phyloP scores from a whole-genome alignment of 2,329 filamentous ascomycete genomes.

The Diplodia scrobiculata region DNA sequence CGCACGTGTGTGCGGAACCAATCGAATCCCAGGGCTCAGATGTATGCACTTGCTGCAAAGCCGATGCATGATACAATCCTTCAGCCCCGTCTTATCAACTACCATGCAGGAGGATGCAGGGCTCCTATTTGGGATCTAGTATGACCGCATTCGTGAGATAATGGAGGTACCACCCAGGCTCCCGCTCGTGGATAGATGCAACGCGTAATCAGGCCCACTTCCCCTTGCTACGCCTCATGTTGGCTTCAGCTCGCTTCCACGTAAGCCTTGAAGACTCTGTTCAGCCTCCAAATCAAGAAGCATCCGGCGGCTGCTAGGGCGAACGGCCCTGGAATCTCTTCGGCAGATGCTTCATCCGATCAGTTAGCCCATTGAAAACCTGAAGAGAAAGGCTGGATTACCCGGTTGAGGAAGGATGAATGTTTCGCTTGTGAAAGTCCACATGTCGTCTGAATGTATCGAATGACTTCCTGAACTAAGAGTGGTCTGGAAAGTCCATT shows the following conservation, averaged over 20 bases:
- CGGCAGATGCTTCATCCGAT: neutral
- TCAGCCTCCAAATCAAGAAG: constrained; percentile 15
- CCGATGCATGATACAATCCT: neutral
- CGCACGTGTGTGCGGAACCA: neutral
- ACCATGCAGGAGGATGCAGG: neutral
- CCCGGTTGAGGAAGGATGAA: neutral
- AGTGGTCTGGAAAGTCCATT: neutral
- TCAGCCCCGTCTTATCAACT: neutral
- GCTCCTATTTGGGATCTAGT: neutral
- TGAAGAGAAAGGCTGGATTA: neutral
- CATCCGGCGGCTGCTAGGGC: constrained; percentile 5
- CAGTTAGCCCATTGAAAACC: neutral
- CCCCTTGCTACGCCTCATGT: neutral
- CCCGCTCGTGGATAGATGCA: neutral
- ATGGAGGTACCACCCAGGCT: neutral
- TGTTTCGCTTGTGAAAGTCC: neutral
- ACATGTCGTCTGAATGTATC: neutral
- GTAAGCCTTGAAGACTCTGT: constrained; percentile 11
- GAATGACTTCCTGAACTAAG: neutral
- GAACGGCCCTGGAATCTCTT: neutral
- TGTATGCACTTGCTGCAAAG: neutral
- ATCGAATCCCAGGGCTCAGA: neutral
- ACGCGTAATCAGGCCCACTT: neutral
- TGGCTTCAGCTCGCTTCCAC: neutral
- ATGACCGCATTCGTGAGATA: neutral